Conservation (phyloP, 805 yeast species). For the Candida arabinofermentans region DNA sequence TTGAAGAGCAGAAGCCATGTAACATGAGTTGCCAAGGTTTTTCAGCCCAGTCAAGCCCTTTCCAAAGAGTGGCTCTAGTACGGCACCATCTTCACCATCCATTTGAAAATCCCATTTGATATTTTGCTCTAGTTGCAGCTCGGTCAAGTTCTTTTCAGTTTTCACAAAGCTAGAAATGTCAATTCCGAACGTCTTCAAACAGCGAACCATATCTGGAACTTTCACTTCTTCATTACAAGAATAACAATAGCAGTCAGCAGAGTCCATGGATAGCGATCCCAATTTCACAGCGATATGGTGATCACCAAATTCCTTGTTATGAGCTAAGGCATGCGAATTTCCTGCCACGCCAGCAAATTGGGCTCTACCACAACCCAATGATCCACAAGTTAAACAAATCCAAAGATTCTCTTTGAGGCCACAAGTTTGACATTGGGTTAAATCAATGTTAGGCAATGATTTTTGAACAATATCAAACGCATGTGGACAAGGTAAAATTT, state of each 20-base stretch:
- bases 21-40: slow-evolving; percentile 92
- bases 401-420: slow-evolving; percentile 75
- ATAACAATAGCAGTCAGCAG: slow-evolving; percentile 88
- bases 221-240: slow-evolving; percentile 83
- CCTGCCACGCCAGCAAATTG: slow-evolving; percentile 97
- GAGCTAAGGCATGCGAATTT: slow-evolving; percentile 82
- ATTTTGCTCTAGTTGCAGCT: slow-evolving; percentile 89
- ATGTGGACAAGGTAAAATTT: slow-evolving; percentile 77
- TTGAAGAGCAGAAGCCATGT: slow-evolving; percentile 78
- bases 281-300: slow-evolving; percentile 88
- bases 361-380: slow-evolving; percentile 89
- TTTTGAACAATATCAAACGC: slow-evolving; percentile 50
- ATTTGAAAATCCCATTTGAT: slow-evolving; percentile 89
- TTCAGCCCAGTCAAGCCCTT: slow-evolving; percentile 77
- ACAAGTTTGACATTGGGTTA: slow-evolving; percentile 51
- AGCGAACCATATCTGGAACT: slow-evolving; percentile 53
- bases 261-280: slow-evolving; percentile 78
- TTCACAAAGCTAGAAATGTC: slow-evolving; percentile 52
- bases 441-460: slow-evolving; percentile 24
- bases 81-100: slow-evolving; percentile 66
- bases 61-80: slow-evolving; percentile 65
- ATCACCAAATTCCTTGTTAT: slow-evolving; percentile 44
- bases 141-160: slow-evolving; percentile 85
- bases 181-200: slow-evolving; percentile 61
- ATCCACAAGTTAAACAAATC: slow-evolving; percentile 90